Base-by-base conservation (phyloP, 768 basidiomycete genomes). In the Rickenella mellea region DNA sequence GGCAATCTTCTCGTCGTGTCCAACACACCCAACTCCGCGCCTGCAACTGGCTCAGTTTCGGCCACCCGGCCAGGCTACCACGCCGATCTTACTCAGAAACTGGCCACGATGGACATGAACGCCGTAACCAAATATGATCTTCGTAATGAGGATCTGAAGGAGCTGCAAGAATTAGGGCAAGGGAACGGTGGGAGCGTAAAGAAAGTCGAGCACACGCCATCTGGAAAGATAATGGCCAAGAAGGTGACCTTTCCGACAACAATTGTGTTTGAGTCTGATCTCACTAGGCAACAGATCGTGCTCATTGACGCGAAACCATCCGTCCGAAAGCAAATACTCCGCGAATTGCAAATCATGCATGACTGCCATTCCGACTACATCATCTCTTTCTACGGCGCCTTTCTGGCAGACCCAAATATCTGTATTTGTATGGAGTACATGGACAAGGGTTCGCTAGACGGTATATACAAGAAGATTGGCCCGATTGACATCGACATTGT, bases 291-390 rank as follows among this genome's bases (percentile, higher is more conserved):
- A 9, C 54, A 94, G 92, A 89, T 92, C 58, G 90, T 96, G 22
- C 78, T 93, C 47, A 94, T 96, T 60, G 91, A 94, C 64, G 92
- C 91, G 24, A 97, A 97, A 59, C 94, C 92, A 8, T 77, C 89
- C 2, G 90, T 98, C 25, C 74, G 93, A 48, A 99, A 98, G 60
- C 96, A 99, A 66, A 98, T 99, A 54, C 70, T 98, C 27, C 83
- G 96, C 40, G 96, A 99, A 59, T 69, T 99, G 51, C 94, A 97
- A 54, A 98, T 99, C 69, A 94, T 98, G 94, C 90, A 97, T 61
- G 87, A 96, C 63, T 98, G 94, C 64, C 73, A 83, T 50, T 93
- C 89, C 6, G 76, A 74, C 42, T 88, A 91, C 61, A 99, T 99
- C 59, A 86, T 99, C 53, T 92, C 88, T 0, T 99, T 97, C 68